Evolutionary conservation across 306 rosid genomes (phyloP), one percentile per base, ranked within the genome.

Genomic region (Abrus pulchellus): DNA sequence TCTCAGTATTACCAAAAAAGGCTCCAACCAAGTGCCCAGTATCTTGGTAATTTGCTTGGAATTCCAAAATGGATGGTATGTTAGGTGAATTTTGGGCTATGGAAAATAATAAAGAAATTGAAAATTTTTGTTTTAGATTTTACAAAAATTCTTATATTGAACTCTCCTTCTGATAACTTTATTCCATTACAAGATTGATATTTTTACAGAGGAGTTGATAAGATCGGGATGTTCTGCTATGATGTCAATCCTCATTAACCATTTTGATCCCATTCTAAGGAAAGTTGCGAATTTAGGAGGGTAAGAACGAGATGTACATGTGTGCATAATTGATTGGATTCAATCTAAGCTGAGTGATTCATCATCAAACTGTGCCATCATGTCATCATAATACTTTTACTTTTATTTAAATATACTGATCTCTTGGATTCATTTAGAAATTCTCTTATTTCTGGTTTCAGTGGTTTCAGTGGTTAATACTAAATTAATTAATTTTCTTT

Each of bases 241-340:
- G 8, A 57, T 28, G 64, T 57, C 64, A 57, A 57, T 9, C 36
- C 64, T 57, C 64, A 57, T 57, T 57, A 57, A 57, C n/a, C 64
- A 28, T 29, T 57, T 57, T 57, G 38, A 57, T 4, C 64, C 64
- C 64, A 29, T 29, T 57, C 64, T 57, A 8, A 57, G 38, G 64
- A 57, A 57, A 57, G 5, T 28, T 8, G 64, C 64, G 6, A 57
- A 57, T 57, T 57, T 57, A 57, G n/a, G 64, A 36, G 28, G 64
- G 64, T 28, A 57, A 57, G 38, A 57, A 29, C 29, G 64, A 20
- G 64, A 29, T 9, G 13, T 9, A 3, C 64, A 57, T 28, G 36
- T 7, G 27, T 57, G 38, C 9, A 57, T 57, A 55, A 29, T 57
- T 8, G n/a, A 29, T 33, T 9, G n/a, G 64, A 57, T 5, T 29